Percentiles rank a stretch among this genome's conserved stretches.
phyloP scores from a whole-genome alignment of 805 yeast genomes.

The Kuraishia piskuri region DNA sequence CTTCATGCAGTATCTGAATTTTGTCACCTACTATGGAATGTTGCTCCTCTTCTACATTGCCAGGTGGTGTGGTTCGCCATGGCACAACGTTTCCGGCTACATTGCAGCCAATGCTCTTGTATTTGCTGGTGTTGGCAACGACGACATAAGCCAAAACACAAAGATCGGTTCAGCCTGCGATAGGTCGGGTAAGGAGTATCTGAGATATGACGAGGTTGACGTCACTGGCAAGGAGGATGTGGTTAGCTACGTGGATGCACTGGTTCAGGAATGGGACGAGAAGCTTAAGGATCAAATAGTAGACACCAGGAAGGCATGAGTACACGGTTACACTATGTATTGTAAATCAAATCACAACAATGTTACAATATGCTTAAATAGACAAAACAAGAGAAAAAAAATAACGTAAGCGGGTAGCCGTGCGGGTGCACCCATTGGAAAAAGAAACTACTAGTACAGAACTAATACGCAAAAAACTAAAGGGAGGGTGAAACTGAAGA shows the following conservation, averaged over 20 bases:
- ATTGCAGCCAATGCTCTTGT: constrained; percentile 85
- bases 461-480: background rate
- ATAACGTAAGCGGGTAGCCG: background rate
- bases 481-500: background rate
- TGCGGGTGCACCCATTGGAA: background rate
- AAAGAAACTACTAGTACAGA: background rate
- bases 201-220: constrained; percentile 49
- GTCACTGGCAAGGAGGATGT: constrained; percentile 60
- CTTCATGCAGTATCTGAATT: constrained; percentile 65
- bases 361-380: background rate
- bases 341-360: background rate
- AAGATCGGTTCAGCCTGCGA: constrained; percentile 70
- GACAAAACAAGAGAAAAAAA: background rate
- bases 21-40: constrained; percentile 84
- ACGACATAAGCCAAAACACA: constrained; percentile 32
- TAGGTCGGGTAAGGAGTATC: constrained; percentile 54
- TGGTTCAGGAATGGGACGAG: constrained; percentile 65
- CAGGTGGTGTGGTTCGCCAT: constrained; percentile 72
- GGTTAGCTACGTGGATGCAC: constrained; percentile 47
- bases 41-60: constrained; percentile 74
- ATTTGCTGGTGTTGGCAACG: constrained; percentile 44
- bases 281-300: constrained; percentile 67
- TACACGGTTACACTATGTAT: background rate
- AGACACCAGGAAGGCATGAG: constrained; percentile 27
- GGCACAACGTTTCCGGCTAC: constrained; percentile 86